Evolutionary conservation across 192 early-diverging fungal genomes (phyloP), one percentile per base, ranked within the genome.

Genomic region (Linderina pennispora): DNA sequence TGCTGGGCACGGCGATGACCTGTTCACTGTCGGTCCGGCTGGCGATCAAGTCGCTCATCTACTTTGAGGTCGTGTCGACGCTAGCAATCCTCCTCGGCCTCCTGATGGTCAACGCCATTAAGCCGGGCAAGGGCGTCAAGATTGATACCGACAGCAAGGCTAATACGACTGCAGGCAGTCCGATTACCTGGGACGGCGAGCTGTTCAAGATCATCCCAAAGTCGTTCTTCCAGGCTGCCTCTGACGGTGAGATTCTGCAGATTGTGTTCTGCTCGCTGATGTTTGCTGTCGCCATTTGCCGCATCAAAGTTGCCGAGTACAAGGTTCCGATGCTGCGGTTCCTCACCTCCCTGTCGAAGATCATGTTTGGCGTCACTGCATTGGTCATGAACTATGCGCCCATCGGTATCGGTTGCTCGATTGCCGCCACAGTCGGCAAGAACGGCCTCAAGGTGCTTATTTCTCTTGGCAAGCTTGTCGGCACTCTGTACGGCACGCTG

Each of bases 1-100:
- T 55, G 81, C 82, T n/a, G 78, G 81, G n/a, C 84, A 88, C 42
- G 73, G 69, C 19, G 78, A 82, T 51, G 80, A 86, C 50, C 58
- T 84, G 18, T 50, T 44, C 15, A 51, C 62, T 37, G 59, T 88
- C 24, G 84, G 82, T n/a, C 25, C 63, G 74, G 3, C 53, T 88
- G 8, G 85, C 78, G 15, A 11, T 86, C 50, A 87, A 87, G 63
- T 65, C 80, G 0, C 76, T 88, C 28, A 52, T 77, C 28, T 87
- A 88, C 59, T 88, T 86, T 62, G 75, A 81, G 37, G 45, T 79
- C 1, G 58, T 77, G 50, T 78, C 83, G 13, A 82, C 77, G 1
- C 62, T 86, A 45, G 84, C 83, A 15, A 53, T 86, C 13, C 55
- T 79, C 42, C 50, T 87, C 21, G 86, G 86, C 49, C 78, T 88